phyloP scores from a whole-genome alignment of 352 stramenopile genomes.

The Phytophthora citrophthora region DNA sequence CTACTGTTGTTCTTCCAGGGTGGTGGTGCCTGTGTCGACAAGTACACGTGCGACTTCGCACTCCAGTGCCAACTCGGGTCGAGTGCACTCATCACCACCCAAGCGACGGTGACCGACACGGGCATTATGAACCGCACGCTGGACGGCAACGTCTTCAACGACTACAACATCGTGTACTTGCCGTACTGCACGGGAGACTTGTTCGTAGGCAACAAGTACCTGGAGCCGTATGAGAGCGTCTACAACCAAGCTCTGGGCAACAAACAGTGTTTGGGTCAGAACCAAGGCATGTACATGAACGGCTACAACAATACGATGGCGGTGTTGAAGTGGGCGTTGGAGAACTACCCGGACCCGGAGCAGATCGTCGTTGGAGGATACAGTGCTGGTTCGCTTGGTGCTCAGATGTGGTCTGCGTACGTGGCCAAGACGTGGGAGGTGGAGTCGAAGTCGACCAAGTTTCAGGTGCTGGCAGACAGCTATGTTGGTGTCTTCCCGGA shows the following conservation, averaged over 20 bases:
- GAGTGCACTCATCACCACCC: slow-evolving; percentile 44
- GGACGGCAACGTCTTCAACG: slow-evolving; percentile 55
- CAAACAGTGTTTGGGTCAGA: slow-evolving; percentile 36
- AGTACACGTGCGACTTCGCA: slow-evolving; percentile 59
- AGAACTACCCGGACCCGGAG: slow-evolving; percentile 60
- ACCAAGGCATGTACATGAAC: slow-evolving; percentile 54
- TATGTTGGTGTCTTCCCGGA: slow-evolving; percentile 57
- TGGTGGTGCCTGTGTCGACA: slow-evolving; percentile 58
- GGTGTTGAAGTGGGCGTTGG: slow-evolving; percentile 58
- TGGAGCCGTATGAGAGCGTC: slow-evolving; percentile 26
- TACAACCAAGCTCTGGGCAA: slow-evolving; percentile 45
- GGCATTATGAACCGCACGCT: slow-evolving; percentile 62
- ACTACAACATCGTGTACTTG: slow-evolving; percentile 76
- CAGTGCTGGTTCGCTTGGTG: slow-evolving; percentile 55
- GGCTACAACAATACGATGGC: slow-evolving; percentile 67
- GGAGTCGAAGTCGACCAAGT: slow-evolving; percentile 44
- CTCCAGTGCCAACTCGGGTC: slow-evolving; percentile 48
- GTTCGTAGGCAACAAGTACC: slow-evolving; percentile 50
- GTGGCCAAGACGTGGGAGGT: slow-evolving; percentile 56
- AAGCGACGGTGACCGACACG: slow-evolving; percentile 40
- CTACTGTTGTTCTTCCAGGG: slow-evolving; percentile 66
- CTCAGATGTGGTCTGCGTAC: slow-evolving; percentile 43
- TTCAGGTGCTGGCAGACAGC: slow-evolving; percentile 53
- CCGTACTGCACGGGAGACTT: slow-evolving; percentile 73
- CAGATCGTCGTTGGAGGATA: slow-evolving; percentile 55